Conservation (phyloP, 257 asterid genomes). For the Anisodus tanguticus region DNA sequence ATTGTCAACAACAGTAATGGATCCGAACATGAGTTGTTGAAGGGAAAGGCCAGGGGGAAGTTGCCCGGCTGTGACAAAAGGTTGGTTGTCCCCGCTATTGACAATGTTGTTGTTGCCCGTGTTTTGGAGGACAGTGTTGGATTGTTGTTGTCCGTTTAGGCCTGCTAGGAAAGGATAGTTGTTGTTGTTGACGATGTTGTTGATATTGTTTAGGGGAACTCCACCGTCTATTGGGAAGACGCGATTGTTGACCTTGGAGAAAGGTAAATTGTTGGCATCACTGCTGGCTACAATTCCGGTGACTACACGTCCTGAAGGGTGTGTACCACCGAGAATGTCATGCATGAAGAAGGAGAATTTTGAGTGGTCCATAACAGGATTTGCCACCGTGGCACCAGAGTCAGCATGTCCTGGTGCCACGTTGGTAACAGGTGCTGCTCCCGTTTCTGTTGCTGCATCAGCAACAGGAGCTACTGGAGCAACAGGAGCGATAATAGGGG, state of each 20-base stretch:
- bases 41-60: conserved; percentile 73
- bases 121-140: conserved; percentile 57
- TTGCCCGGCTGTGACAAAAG: conserved; percentile 83
- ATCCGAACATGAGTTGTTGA: conserved; percentile 90
- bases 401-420: conserved; percentile 37
- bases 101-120: conserved; percentile 54
- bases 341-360: conserved; percentile 75
- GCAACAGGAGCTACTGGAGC: conserved; percentile 36
- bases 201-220: conserved; percentile 80
- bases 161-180: conserved; percentile 81
- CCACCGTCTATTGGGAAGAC: conserved; percentile 88
- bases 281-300: conserved; percentile 75
- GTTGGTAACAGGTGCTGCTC: conserved; percentile 20
- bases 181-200: conserved; percentile 72
- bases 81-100: conserved; percentile 49
- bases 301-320: conserved; percentile 81
- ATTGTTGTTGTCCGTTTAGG: conserved; percentile 61
- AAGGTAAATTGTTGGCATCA: conserved; percentile 73
- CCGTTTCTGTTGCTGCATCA: conserved; percentile 26
- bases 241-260: conserved; percentile 71
- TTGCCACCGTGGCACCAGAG: conserved; percentile 23
- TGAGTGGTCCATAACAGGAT: conserved; percentile 39
- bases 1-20: conserved; percentile 84
- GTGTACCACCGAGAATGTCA: conserved; percentile 81
- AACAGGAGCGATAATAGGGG: neutral